phyloP scores from a whole-genome alignment of 2,329 filamentous ascomycete genomes.

The Ophiostoma novo-ulmi region DNA sequence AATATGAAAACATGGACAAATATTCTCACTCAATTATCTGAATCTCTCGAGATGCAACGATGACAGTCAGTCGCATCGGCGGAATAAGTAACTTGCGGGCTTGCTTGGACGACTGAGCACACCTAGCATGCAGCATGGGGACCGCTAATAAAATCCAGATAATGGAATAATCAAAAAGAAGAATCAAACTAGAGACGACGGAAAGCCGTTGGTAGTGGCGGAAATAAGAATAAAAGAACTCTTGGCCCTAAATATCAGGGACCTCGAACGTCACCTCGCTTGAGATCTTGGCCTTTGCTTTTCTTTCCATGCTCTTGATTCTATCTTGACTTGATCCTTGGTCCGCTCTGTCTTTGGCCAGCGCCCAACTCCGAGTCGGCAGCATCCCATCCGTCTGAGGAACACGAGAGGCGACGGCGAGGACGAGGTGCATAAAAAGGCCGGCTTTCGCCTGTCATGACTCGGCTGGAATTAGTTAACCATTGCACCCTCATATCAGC shows the following conservation, averaged over 20 bases:
- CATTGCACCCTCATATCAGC: not conserved
- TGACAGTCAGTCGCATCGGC: not conserved
- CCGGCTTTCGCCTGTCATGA: not conserved
- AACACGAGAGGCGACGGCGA: not conserved
- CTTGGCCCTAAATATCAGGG: not conserved
- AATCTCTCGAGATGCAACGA: not conserved
- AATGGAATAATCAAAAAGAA: not conserved
- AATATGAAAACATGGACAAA: too few relatives aligned
- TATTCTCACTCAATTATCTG: not conserved
- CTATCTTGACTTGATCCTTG: not conserved
- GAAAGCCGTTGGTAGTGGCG: not conserved
- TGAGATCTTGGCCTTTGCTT: not conserved
- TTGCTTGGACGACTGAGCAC: not conserved
- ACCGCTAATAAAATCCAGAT: not conserved
- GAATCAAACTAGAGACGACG: not conserved
- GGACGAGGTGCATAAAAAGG: not conserved
- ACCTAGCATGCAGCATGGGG: not conserved
- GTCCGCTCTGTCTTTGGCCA: too few relatives aligned
- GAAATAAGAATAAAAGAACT: not conserved
- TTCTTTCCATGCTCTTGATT: not conserved
- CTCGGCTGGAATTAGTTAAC: not conserved
- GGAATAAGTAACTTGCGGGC: not conserved
- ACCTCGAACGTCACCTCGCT: not conserved
- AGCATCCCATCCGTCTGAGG: not conserved
- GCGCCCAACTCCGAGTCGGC: not conserved